phyloP scores from a whole-genome alignment of 2,329 filamentous ascomycete genomes.

The Cytospora schulzeri region DNA sequence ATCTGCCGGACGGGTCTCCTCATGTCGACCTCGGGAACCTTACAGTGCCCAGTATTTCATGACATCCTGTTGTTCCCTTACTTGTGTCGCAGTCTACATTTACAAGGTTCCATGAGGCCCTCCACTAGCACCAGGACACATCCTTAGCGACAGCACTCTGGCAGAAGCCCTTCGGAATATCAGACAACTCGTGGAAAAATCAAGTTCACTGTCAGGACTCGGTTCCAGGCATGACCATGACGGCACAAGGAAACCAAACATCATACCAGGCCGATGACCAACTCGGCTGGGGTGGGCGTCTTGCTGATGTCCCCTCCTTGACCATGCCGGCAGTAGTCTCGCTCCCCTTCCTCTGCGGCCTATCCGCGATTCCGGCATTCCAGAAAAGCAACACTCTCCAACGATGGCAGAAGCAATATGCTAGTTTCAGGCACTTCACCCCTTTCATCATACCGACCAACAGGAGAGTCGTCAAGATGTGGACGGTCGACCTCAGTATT shows the following conservation, averaged over 20 bases:
- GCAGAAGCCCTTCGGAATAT: neutral
- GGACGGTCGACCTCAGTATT: neutral
- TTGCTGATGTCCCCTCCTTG: neutral
- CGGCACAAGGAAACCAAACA: too few relatives aligned
- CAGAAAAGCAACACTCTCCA: neutral
- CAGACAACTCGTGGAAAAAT: neutral
- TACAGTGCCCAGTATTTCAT: neutral
- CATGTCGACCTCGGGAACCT: neutral
- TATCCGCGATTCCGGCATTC: neutral
- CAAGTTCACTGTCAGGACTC: neutral
- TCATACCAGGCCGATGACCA: too few relatives aligned
- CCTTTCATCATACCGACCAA: conserved; percentile 5
- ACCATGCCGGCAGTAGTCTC: neutral
- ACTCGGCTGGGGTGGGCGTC: too few relatives aligned
- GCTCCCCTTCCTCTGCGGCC: neutral
- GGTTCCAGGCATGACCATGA: neutral
- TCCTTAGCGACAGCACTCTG: neutral
- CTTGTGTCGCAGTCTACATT: neutral
- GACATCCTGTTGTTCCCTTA: neutral
- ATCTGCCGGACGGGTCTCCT: neutral
- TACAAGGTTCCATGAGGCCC: neutral
- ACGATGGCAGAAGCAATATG: conserved; percentile 1
- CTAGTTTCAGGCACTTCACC: neutral
- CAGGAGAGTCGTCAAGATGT: neutral
- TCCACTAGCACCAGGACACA: neutral